A percentile compares a stretch with the other conserved stretches of the same genome.
These are phyloP conservation scores for Talaromyces liani DNA, from an alignment of 495 filamentous ascomycete species.

Conservation along the genomic window DNA sequence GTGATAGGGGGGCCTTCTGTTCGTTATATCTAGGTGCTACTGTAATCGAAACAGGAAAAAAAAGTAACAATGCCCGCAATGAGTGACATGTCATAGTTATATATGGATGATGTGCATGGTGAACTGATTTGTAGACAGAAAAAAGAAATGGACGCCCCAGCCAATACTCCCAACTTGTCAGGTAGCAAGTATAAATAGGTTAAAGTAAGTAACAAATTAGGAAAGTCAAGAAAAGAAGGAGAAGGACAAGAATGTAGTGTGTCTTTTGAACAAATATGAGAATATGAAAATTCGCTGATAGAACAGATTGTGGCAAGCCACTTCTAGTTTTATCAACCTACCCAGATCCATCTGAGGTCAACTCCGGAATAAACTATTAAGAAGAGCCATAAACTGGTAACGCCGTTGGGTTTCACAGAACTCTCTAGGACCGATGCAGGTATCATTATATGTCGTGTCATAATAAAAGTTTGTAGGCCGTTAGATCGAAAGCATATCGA, in stretches of 20 bases:
- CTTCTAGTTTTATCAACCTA: neutral
- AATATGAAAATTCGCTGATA: neutral
- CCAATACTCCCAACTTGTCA: neutral
- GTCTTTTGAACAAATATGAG: neutral
- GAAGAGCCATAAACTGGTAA: constrained; percentile 3
- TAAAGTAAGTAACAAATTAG: neutral
- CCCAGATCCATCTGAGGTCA: neutral
- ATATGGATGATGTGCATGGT: neutral
- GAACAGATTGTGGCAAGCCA: neutral
- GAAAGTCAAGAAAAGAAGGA: constrained; percentile 7
- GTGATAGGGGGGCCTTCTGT: no score
- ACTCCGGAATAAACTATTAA: constrained; percentile 2
- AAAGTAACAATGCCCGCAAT: neutral
- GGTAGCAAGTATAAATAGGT: neutral
- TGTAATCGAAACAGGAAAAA: neutral
- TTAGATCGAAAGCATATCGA: constrained; percentile 9
- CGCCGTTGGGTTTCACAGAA: constrained; percentile 8
- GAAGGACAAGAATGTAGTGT: constrained; percentile 13
- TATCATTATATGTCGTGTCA: constrained; percentile 7
- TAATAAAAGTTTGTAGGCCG: constrained; percentile 6
- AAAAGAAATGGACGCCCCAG: constrained; percentile 12
- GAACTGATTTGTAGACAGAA: constrained; percentile 1
- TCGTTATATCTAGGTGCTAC: no score
- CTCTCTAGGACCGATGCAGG: constrained; percentile 10
- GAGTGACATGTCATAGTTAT: neutral